Evolutionary conservation across 1,284 basidiomycete species (phyloP).

Genomic region (Ustilago hordei): DNA sequence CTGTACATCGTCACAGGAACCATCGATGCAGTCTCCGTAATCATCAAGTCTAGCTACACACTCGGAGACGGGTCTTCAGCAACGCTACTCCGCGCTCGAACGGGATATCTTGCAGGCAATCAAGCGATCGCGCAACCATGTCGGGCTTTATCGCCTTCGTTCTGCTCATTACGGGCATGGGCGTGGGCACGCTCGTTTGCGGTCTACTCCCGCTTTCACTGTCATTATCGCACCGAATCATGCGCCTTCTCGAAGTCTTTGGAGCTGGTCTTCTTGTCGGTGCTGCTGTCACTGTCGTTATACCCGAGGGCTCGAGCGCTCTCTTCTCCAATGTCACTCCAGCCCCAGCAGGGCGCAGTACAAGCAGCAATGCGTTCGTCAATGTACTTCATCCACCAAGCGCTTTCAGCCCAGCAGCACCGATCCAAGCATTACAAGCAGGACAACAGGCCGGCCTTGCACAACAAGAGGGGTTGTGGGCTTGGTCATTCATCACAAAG

Average conservation of each 20-base stretch:
- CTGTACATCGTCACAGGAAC: not conserved
- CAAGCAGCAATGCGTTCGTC: conserved; percentile 6
- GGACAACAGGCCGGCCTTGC: not conserved
- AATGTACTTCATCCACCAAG: conserved; percentile 17
- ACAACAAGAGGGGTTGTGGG: conserved; percentile 20
- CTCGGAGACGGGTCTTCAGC: conserved; percentile 2
- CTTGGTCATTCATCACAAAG: conserved; percentile 45
- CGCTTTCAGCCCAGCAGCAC: conserved; percentile 7
- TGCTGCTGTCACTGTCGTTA: conserved; percentile 65
- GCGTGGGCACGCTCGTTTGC: conserved; percentile 59
- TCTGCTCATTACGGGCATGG: conserved; percentile 52
- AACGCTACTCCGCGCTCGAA: not conserved
- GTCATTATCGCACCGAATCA: conserved; percentile 52
- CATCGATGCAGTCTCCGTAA: conserved; percentile 20
- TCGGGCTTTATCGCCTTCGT: conserved; percentile 37
- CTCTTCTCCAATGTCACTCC: conserved; percentile 38
- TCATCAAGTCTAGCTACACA: conserved; percentile 1
- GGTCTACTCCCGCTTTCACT: conserved; percentile 61
- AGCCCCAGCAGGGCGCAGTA: not conserved
- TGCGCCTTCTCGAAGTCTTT: conserved; percentile 64
- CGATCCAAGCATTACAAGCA: not conserved
- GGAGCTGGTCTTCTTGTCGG: conserved; percentile 66
- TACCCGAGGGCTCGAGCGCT: conserved; percentile 61
- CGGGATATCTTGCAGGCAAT: too few relatives aligned
- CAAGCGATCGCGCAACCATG: conserved; percentile 13